phyloP scores from a whole-genome alignment of 345 rosid genomes.

The Viola odorata region DNA sequence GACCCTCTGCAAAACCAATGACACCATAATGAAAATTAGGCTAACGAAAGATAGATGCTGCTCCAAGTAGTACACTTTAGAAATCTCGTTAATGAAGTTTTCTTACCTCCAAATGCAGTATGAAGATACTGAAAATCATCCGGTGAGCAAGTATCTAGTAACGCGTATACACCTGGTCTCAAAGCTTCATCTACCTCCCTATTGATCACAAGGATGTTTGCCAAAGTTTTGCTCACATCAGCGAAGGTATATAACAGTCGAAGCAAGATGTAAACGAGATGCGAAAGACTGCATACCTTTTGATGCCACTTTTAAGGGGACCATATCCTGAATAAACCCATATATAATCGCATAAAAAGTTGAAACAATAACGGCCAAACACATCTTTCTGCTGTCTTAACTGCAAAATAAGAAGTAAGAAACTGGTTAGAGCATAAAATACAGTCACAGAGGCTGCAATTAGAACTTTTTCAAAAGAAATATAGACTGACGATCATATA shows the following conservation, averaged over 20 bases:
- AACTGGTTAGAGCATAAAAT: neutral
- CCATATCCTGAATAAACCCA: slow-evolving; percentile 73
- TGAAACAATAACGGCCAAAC: slow-evolving; percentile 65
- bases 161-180: slow-evolving; percentile 81
- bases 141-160: slow-evolving; percentile 75
- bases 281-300: slow-evolving; percentile 33
- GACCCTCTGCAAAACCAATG: slow-evolving; percentile 70
- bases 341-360: slow-evolving; percentile 67
- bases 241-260: neutral
- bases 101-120: slow-evolving; percentile 74
- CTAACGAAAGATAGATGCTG: neutral
- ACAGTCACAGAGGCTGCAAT: too few species aligned
- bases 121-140: slow-evolving; percentile 85
- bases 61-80: neutral
- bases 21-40: slow-evolving; percentile 9
- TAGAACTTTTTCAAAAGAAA: too few species aligned
- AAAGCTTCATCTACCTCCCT: slow-evolving; percentile 92
- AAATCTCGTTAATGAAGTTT: neutral
- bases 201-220: slow-evolving; percentile 1
- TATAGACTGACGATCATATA: too few species aligned
- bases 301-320: slow-evolving; percentile 67
- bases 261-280: neutral
- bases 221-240: slow-evolving; percentile 3
- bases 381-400: slow-evolving; percentile 73
- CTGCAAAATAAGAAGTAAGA: slow-evolving; percentile 36